phyloP scores from a whole-genome alignment of 2,329 filamentous ascomycete genomes.

The Fonsecaea erecta region DNA sequence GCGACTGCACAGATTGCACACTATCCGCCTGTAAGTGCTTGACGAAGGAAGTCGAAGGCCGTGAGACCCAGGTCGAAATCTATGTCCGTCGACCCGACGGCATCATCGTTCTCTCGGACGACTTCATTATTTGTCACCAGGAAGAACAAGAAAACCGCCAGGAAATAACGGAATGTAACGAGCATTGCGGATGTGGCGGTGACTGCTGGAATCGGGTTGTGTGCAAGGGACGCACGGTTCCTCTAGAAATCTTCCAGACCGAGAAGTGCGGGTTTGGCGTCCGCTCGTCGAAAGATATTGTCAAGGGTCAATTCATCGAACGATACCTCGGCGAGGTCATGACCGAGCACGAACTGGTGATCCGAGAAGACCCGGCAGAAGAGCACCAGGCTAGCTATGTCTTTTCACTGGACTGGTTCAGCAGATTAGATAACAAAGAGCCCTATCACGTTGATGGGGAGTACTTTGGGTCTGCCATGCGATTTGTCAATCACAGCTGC shows the following conservation, averaged over 20 bases:
- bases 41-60: constrained; percentile 23
- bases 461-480: constrained; percentile 48
- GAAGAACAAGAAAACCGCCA: constrained; percentile 14
- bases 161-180: constrained; percentile 50
- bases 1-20: constrained; percentile 26
- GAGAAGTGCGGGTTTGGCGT: constrained; percentile 50
- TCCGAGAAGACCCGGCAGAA: constrained; percentile 43
- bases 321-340: constrained; percentile 53
- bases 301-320: constrained; percentile 52
- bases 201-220: constrained; percentile 51
- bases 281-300: constrained; percentile 45
- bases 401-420: constrained; percentile 49
- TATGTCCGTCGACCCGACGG: constrained; percentile 29
- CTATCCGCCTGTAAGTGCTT: constrained; percentile 28
- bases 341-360: constrained; percentile 44
- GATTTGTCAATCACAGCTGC: constrained; percentile 57
- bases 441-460: constrained; percentile 51
- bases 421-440: constrained; percentile 13
- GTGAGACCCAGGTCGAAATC: constrained; percentile 17
- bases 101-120: constrained; percentile 32
- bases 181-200: constrained; percentile 44
- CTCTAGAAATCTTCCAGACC: constrained; percentile 51
- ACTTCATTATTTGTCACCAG: constrained; percentile 29
- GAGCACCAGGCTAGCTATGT: constrained; percentile 47
- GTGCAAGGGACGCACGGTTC: constrained; percentile 46